Evolutionary conservation across 78 protist species (phyloP).

Genomic region (Chrysochromulina tobinii): DNA sequence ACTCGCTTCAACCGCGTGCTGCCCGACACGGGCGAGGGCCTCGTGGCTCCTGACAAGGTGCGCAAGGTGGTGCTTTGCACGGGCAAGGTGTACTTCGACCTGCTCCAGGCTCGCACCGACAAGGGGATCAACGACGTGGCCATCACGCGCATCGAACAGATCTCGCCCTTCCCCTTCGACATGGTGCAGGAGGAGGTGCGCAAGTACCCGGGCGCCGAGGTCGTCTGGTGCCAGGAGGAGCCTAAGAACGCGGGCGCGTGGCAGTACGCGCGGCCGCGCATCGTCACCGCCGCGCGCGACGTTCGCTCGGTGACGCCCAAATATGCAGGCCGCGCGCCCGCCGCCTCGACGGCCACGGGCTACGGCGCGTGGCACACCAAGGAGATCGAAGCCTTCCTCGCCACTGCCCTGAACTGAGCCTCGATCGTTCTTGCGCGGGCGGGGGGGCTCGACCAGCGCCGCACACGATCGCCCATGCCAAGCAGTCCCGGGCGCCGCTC

Average conservation of each 20-base stretch:
- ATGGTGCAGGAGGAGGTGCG: constrained; percentile 55
- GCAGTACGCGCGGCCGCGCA: constrained; percentile 71
- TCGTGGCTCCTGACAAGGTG: constrained; percentile 9
- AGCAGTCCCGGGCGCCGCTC: too few relatives aligned
- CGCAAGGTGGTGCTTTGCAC: constrained; percentile 85
- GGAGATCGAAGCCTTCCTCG: not conserved
- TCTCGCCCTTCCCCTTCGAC: constrained; percentile 95
- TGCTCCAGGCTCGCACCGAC: constrained; percentile 5
- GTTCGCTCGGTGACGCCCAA: not conserved
- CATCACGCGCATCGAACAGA: constrained; percentile 64
- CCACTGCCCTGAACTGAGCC: not conserved
- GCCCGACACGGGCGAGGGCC: not conserved
- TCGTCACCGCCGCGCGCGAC: constrained; percentile 24
- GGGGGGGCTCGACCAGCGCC: too few relatives aligned
- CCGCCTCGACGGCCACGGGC: constrained; percentile 6
- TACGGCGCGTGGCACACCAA: not conserved
- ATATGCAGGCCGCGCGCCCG: not conserved
- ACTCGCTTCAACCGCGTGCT: constrained; percentile 71
- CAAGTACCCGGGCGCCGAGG: constrained; percentile 65
- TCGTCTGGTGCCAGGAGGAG: constrained; percentile 92
- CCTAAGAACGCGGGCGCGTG: constrained; percentile 84
- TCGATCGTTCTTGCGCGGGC: too few relatives aligned
- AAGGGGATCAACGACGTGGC: constrained; percentile 1
- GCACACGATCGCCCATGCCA: too few relatives aligned
- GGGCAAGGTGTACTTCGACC: constrained; percentile 82